Base-by-base conservation (phyloP, 202 grass and related monocot species). In the Carex arenaria region DNA sequence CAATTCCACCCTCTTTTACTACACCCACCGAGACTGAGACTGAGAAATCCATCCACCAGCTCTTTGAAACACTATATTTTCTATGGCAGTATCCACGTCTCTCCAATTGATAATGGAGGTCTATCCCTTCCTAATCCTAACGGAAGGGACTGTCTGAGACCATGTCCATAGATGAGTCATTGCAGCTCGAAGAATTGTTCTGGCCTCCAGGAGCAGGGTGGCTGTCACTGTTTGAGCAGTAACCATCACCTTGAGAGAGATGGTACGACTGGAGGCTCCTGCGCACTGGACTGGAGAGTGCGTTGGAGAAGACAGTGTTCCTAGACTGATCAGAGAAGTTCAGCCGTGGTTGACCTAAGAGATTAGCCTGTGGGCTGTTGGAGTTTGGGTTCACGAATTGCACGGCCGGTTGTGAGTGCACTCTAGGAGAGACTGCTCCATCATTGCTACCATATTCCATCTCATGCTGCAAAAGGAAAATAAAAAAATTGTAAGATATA, bases 161-260 rank as follows among this genome's bases (percentile, higher is more conserved):
- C 93, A 98, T 93, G 82, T 98, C 95, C 95, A 98, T 98, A 34
- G 80, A 92, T 28, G 90, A 87, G 72, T 98, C 92, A 5, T 91
- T 98, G 32, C 89, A 98, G 89, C 84, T 88, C 15, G 75, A 60
- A 9, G 70, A 91, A 81, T 95, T 92, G 23, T 84, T 64, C 73
- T 88, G 90, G 20, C 63, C 80, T 57, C 82, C 86, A n/a, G 71
- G 19, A 22, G 78, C 84, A 83, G 87, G 86, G 63, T 81, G 34
- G 85, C 91, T 91, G 30, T 77, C 86, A 80, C 94, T 90, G 84
- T 87, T 91, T 68, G 75, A 66, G 83, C 55, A 84, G 51, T 86
- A 89, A n/a, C 90, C 83, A 83, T 85, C 80, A 55, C 86, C 92
- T 83, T 92, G 90, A 62, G 72, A 79, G 31, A 90, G 78, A 10